These are phyloP conservation scores for Tetracladium setigerum DNA, from an alignment of 495 filamentous ascomycete species.

Conservation along the genomic window DNA sequence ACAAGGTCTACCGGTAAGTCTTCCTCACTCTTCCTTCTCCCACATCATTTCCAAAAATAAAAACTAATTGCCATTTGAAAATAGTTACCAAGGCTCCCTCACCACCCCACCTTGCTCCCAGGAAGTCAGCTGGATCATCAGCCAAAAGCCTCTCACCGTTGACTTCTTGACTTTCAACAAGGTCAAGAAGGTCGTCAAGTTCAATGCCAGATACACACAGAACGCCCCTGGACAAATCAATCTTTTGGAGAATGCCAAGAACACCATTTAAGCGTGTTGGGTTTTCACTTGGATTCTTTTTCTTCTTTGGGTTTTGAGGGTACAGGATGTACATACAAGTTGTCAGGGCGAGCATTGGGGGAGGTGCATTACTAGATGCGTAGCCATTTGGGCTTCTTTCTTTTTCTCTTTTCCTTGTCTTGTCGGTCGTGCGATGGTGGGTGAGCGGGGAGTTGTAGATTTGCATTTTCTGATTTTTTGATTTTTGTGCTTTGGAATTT, in stretches of 20 bases:
- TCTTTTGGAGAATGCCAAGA: constrained; percentile 28
- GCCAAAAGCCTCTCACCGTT: constrained; percentile 41
- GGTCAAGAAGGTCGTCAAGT: constrained; percentile 53
- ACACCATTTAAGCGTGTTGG: too few species aligned
- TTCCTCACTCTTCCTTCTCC: constrained; percentile 29
- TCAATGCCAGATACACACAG: constrained; percentile 57
- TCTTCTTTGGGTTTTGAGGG: too few species aligned
- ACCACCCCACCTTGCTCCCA: constrained; percentile 66
- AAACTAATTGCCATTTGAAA: constrained; percentile 14
- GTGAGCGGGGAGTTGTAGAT: too few species aligned
- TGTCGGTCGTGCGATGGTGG: too few species aligned
- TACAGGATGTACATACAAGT: too few species aligned
- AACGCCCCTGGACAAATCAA: constrained; percentile 47
- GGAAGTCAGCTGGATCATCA: constrained; percentile 50
- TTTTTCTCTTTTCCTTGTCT: too few species aligned
- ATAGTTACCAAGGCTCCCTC: constrained; percentile 51
- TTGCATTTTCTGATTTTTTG: too few species aligned
- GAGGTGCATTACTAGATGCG: too few species aligned
- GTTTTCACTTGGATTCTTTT: too few species aligned
- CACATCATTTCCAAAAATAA: background rate
- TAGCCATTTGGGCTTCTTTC: too few species aligned
- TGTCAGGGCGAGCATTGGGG: too few species aligned
- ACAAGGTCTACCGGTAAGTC: background rate
- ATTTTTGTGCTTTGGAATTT: too few species aligned
- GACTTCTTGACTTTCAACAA: constrained; percentile 44